Evolutionary conservation across 192 early-diverging fungal species (phyloP).

Genomic region (Entomortierella chlamydospora): DNA sequence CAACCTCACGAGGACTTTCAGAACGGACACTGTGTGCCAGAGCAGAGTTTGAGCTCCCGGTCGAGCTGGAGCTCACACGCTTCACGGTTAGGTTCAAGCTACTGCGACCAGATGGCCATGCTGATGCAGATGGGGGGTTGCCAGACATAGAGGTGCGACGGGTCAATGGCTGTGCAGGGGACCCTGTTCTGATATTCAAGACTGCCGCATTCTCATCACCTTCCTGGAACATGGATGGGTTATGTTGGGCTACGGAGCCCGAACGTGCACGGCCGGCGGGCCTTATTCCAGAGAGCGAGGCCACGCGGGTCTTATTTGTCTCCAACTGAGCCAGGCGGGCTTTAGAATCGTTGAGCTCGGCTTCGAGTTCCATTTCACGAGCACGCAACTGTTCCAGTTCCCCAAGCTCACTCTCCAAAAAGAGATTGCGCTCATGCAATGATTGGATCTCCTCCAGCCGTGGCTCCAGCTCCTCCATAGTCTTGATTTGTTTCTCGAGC

Average conservation of each 20-base stretch:
- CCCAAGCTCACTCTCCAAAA: constrained; percentile 36
- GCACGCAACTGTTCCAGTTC: constrained; percentile 49
- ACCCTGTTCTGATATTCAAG: constrained; percentile 23
- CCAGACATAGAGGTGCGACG: constrained; percentile 17
- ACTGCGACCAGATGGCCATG: constrained; percentile 48
- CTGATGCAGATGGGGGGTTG: constrained; percentile 12
- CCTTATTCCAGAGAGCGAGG: constrained; percentile 29
- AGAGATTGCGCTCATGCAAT: constrained; percentile 42
- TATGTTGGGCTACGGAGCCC: constrained; percentile 38
- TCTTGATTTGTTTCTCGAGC: constrained; percentile 51
- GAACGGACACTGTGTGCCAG: background rate
- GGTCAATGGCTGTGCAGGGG: constrained; percentile 7
- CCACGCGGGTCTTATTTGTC: constrained; percentile 30
- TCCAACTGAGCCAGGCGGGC: constrained; percentile 31
- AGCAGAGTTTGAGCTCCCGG: background rate
- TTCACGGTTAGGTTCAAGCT: constrained; percentile 31
- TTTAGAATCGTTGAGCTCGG: constrained; percentile 34
- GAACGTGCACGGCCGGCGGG: constrained; percentile 27
- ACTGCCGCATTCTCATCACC: constrained; percentile 19
- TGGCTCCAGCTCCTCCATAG: constrained; percentile 50
- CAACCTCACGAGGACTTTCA: background rate
- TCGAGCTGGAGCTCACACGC: constrained; percentile 40
- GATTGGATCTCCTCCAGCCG: constrained; percentile 33
- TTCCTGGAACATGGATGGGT: constrained; percentile 27
- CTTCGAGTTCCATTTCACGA: constrained; percentile 46